Percentiles rank a stretch among this genome's conserved stretches.
Evolutionary conservation across 768 basidiomycete species (phyloP).

Genomic region (Boletus coccyginus): DNA sequence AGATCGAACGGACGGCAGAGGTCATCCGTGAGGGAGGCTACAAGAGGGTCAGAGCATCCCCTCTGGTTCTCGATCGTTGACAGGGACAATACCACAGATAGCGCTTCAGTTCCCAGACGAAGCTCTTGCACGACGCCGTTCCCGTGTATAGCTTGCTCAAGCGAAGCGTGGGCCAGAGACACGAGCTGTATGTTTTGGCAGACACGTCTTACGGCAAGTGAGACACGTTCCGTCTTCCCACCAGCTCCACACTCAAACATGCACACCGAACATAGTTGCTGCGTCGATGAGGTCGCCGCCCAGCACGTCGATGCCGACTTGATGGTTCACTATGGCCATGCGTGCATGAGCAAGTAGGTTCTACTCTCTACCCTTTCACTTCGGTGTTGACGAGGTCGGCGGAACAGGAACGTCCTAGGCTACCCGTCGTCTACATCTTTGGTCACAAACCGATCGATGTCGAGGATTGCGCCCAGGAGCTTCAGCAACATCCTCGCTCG

Average conservation of each 20-base stretch:
- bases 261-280: constrained; percentile 56
- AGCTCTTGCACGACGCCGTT: constrained; percentile 81
- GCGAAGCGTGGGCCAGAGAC: constrained; percentile 36
- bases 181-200: constrained; percentile 86
- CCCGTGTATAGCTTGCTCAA: constrained; percentile 74
- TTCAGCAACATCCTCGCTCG: constrained; percentile 37
- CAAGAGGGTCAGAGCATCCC: constrained; percentile 54
- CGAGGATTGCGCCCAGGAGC: constrained; percentile 42
- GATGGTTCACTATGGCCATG: constrained; percentile 94
- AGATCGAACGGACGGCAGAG: constrained; percentile 63
- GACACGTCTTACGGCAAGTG: constrained; percentile 98
- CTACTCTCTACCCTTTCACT: background rate
- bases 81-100: constrained; percentile 43
- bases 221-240: constrained; percentile 2
- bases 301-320: constrained; percentile 91
- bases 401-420: constrained; percentile 69
- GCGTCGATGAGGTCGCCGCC: constrained; percentile 94
- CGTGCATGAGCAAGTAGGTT: constrained; percentile 88
- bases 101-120: constrained; percentile 97
- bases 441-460: constrained; percentile 69
- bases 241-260: background rate
- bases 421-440: constrained; percentile 91
- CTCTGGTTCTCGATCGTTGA: background rate
- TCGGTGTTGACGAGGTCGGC: background rate
- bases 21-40: constrained; percentile 62